A percentile compares a stretch with the other conserved stretches of the same genome.
These are phyloP conservation scores for Amyloporia xantha DNA, from an alignment of 768 basidiomycete species.

Conservation along the genomic window DNA sequence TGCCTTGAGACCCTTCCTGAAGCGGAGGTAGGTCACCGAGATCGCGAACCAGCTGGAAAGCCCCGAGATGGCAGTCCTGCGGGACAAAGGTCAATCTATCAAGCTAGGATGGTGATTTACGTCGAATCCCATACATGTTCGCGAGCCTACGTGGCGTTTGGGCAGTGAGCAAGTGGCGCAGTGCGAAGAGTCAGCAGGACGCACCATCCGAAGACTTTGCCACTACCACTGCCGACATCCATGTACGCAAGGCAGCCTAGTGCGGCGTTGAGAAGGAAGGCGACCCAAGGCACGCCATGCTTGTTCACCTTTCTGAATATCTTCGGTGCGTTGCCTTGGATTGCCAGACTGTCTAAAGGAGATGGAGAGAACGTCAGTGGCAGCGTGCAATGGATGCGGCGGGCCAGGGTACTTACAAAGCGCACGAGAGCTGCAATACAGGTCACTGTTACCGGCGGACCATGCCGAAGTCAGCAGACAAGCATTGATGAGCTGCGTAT, in stretches of 20 bases:
- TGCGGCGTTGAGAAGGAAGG: conserved; percentile 23
- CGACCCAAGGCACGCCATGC: conserved; percentile 40
- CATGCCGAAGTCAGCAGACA: conserved; percentile 29
- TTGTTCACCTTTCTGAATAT: conserved; percentile 36
- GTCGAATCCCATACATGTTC: conserved; percentile 16
- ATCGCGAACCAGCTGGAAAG: conserved; percentile 40
- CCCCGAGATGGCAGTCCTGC: conserved; percentile 32
- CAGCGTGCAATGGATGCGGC: neutral
- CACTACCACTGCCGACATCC: conserved; percentile 29
- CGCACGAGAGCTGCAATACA: conserved; percentile 34
- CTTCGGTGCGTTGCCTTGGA: conserved; percentile 46
- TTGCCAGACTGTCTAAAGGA: conserved; percentile 44
- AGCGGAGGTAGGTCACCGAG: conserved; percentile 39
- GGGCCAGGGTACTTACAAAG: conserved; percentile 24
- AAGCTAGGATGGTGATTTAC: neutral
- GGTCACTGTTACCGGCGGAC: conserved; percentile 35
- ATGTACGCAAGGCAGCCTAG: conserved; percentile 37
- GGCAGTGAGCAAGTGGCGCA: neutral
- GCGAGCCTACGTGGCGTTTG: conserved; percentile 13
- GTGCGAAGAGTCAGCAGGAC: too few species aligned
- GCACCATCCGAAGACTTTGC: conserved; percentile 38
- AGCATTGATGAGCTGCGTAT: conserved; percentile 23
- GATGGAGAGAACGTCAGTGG: too few species aligned
- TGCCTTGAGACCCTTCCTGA: conserved; percentile 37
- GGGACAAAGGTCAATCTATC: neutral